Evolutionary conservation across 495 filamentous ascomycete genomes (phyloP).

Genomic region (Neurospora cerealis): DNA sequence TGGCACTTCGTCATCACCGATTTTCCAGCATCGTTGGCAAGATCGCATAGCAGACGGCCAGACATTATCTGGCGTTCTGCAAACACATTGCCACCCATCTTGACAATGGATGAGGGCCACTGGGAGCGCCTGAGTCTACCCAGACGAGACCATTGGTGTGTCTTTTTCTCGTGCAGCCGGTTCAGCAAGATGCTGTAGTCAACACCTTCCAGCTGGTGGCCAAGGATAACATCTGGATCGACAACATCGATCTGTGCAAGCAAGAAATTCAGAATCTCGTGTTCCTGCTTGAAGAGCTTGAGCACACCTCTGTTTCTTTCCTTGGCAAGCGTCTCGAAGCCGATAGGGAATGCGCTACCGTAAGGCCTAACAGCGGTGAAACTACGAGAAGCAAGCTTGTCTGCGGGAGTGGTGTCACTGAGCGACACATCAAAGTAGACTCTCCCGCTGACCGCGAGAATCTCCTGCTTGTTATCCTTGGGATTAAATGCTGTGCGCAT

Average conservation of each 20-base stretch:
- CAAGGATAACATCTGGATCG: slow-evolving; percentile 90
- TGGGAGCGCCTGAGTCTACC: slow-evolving; percentile 72
- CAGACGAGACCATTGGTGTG: slow-evolving; percentile 84
- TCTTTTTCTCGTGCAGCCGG: slow-evolving; percentile 81
- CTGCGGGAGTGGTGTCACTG: slow-evolving; percentile 76
- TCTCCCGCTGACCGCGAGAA: slow-evolving; percentile 78
- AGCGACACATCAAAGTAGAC: slow-evolving; percentile 87
- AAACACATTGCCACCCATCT: slow-evolving; percentile 79
- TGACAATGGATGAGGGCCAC: slow-evolving; percentile 85
- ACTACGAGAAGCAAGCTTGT: slow-evolving; percentile 77
- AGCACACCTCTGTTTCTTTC: slow-evolving; percentile 57
- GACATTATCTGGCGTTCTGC: slow-evolving; percentile 82
- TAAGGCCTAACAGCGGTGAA: slow-evolving; percentile 86
- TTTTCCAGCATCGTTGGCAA: slow-evolving; percentile 95
- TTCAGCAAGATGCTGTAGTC: slow-evolving; percentile 87
- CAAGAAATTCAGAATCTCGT: slow-evolving; percentile 74
- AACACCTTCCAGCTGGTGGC: slow-evolving; percentile 94
- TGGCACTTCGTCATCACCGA: slow-evolving; percentile 95
- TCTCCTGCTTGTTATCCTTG: slow-evolving; percentile 95
- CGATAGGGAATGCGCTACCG: slow-evolving; percentile 64
- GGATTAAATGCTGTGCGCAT: slow-evolving; percentile 80
- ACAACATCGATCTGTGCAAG: slow-evolving; percentile 75
- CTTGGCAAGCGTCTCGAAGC: slow-evolving; percentile 64
- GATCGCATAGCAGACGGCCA: slow-evolving; percentile 84
- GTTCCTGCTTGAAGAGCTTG: slow-evolving; percentile 72